Conservation (phyloP, 495 filamentous ascomycete genomes). For the Neurospora sp. region DNA sequence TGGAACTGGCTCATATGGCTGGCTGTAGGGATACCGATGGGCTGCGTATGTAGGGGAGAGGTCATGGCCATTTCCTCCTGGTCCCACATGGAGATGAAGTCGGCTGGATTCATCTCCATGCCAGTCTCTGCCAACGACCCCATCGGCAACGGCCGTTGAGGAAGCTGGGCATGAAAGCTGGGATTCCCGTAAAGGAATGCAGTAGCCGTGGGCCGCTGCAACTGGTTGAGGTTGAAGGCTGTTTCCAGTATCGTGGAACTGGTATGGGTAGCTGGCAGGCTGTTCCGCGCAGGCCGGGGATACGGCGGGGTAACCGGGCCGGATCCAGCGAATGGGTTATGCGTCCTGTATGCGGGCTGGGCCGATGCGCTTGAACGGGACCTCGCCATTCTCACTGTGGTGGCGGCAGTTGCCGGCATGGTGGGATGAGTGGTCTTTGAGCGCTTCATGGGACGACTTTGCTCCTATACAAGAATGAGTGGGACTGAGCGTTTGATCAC, state of each 20-base stretch:
- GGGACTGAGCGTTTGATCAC: background rate
- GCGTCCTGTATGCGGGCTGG: background rate
- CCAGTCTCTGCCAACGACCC: slow-evolving; percentile 1
- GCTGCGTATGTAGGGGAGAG: slow-evolving; percentile 1
- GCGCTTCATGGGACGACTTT: slow-evolving; percentile 23
- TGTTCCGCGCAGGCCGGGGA: background rate
- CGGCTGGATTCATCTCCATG: slow-evolving; percentile 13
- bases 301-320: slow-evolving; percentile 4
- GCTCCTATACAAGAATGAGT: slow-evolving; percentile 11
- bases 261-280: background rate
- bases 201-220: slow-evolving; percentile 6
- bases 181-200: slow-evolving; percentile 7
- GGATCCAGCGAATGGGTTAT: slow-evolving; percentile 3
- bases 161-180: slow-evolving; percentile 1
- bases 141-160: background rate
- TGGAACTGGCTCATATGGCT: slow-evolving; percentile 3
- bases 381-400: slow-evolving; percentile 16
- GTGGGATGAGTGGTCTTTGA: slow-evolving; percentile 21
- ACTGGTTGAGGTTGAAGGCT: slow-evolving; percentile 9
- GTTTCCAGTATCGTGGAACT: background rate
- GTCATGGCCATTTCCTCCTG: slow-evolving; percentile 1
- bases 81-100: slow-evolving; percentile 12
- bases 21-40: slow-evolving; percentile 13
- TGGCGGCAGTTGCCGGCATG: slow-evolving; percentile 2
- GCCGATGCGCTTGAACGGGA: slow-evolving; percentile 16